These are phyloP conservation scores for Russula sp. DNA, from an alignment of 768 basidiomycete genomes.

Conservation along the genomic window DNA sequence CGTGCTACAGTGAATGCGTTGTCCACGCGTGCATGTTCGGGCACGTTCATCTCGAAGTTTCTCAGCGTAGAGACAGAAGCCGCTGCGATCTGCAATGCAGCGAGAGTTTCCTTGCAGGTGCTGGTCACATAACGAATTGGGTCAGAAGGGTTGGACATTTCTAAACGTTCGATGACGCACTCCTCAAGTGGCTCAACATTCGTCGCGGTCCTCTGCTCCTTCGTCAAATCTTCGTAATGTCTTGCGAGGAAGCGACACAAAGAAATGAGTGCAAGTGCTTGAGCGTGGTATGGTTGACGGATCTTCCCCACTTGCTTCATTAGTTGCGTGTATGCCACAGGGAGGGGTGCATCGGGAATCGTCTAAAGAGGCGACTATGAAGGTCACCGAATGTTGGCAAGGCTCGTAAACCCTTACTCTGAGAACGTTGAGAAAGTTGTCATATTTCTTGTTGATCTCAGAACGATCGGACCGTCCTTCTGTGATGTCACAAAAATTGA, in stretches of 20 bases:
- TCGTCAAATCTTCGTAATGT: conserved; percentile 16
- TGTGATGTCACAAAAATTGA: conserved; percentile 9
- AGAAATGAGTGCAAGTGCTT: conserved; percentile 17
- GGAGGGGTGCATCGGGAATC: conserved; percentile 21
- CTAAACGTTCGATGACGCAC: neutral
- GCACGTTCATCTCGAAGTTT: conserved; percentile 6
- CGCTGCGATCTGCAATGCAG: conserved; percentile 9
- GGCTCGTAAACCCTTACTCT: neutral
- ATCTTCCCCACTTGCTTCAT: conserved; percentile 19
- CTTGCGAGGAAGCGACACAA: conserved; percentile 19
- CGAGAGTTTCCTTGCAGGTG: conserved; percentile 8
- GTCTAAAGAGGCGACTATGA: neutral
- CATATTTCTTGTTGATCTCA: conserved; percentile 2
- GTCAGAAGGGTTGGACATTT: neutral
- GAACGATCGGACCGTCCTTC: neutral
- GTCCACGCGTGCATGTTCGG: conserved; percentile 7
- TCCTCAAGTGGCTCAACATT: conserved; percentile 18
- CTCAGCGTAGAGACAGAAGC: neutral
- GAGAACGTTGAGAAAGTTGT: conserved; percentile 6
- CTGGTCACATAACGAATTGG: neutral
- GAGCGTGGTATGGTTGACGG: conserved; percentile 18
- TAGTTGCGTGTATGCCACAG: conserved; percentile 12
- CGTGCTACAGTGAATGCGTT: conserved; percentile 1
- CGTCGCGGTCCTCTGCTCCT: conserved; percentile 12
- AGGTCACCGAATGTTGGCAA: neutral